Evolutionary conservation across 495 filamentous ascomycete species (phyloP), one percentile per base, ranked within the genome.

Genomic region (Podospora comata): DNA sequence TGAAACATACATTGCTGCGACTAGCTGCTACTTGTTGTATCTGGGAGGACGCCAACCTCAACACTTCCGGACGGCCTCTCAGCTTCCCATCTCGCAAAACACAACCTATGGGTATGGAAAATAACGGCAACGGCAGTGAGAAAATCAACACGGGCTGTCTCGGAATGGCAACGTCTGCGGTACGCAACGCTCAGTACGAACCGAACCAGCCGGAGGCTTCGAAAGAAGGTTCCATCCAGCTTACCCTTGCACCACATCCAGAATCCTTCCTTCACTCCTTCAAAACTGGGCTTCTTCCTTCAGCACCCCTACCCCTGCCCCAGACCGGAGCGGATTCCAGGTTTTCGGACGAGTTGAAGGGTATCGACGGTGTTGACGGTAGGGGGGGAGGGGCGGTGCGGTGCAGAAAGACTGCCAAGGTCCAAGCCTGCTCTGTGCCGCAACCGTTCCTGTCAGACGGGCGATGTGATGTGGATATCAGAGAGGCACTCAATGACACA

Each of bases 381-480:
- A 56, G 44, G 62, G 39, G 39, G 7, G 30, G 23, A 23, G 23
- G 23, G 23, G 23, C 23, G 23, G 23, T 23, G 23, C 23, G 23
- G 23, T 23, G 39, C 39, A 48, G 39, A 48, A 48, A 48, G 39
- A 18, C 39, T 32, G 68, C 68, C 64, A 63, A 69, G 64, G 15
- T 19, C 53, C 61, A 63, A 44, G 61, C 61, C 61, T 11, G 54
- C 53, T 19, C 64, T 44, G 64, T 60, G 68, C 64, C 64, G 68
- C 48, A 66, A 61, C 15, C 64, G 56, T 62, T 63, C 58, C 13
- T 66, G 68, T 70, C 68, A 70, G 64, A 62, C 68, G 64, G 27
- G 23, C 55, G 58, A 27, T 68, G 44, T 65, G 67, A 30, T 27
- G 48, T 20, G 13, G 28, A 30, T 60, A 48, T 60, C 32, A 23